phyloP scores from a whole-genome alignment of 1,284 basidiomycete species.

The Inonotus obliquus region DNA sequence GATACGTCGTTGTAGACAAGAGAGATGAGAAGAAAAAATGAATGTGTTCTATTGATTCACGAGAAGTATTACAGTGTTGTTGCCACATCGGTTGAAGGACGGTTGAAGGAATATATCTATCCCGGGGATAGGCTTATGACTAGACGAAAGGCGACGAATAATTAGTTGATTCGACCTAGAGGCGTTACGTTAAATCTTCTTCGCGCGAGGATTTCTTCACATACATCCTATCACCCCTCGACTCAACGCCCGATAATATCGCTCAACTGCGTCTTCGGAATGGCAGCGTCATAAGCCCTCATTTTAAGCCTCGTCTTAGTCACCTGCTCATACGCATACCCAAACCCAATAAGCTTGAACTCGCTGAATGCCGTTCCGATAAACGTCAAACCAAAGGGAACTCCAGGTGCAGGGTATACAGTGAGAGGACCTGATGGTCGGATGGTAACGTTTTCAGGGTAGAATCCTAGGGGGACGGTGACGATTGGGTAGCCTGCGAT shows the following conservation, averaged over 20 bases:
- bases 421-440: constrained; percentile 38
- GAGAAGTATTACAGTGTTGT: no score
- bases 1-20: no score
- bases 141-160: no score
- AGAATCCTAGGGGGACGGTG: constrained; percentile 34
- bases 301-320: constrained; percentile 50
- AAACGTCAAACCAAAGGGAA: constrained; percentile 62
- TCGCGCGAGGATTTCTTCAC: no score
- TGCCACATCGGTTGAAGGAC: no score
- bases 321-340: constrained; percentile 62
- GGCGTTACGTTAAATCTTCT: no score
- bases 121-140: no score
- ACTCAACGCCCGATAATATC: constrained; percentile 36
- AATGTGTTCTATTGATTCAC: no score
- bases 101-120: no score
- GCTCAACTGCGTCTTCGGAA: constrained; percentile 55
- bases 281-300: constrained; percentile 49
- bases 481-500: constrained; percentile 59
- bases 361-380: constrained; percentile 61
- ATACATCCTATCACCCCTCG: no score
- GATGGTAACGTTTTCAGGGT: constrained; percentile 31
- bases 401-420: constrained; percentile 50
- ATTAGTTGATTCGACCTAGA: no score
- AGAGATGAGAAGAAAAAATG: no score
- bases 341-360: constrained; percentile 52